Evolutionary conservation across 2,329 filamentous ascomycete genomes (phyloP).

Genomic region (Aspergillus sp.): DNA sequence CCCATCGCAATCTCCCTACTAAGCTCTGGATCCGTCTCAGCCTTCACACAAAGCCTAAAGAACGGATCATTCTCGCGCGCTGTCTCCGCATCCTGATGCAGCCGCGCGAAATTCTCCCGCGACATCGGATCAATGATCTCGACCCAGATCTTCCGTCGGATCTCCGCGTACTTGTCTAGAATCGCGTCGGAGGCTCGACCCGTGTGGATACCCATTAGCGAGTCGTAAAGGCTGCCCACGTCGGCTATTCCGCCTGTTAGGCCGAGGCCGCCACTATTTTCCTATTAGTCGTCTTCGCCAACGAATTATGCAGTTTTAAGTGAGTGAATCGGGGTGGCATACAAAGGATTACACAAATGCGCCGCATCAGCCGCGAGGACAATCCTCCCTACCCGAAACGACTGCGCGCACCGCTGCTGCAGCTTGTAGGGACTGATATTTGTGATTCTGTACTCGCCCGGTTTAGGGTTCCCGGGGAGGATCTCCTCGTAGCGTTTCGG

Average conservation of each 20-base stretch:
- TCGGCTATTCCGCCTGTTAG: slow-evolving; percentile 69
- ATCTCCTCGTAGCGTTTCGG: slow-evolving; percentile 61
- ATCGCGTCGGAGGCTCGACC: slow-evolving; percentile 46
- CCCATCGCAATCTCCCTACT: slow-evolving; percentile 32
- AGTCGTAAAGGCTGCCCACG: slow-evolving; percentile 64
- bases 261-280: slow-evolving; percentile 60
- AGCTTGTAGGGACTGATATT: slow-evolving; percentile 65
- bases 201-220: slow-evolving; percentile 53
- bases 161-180: slow-evolving; percentile 49
- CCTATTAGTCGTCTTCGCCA: background rate
- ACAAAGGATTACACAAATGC: slow-evolving; percentile 61
- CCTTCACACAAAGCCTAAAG: slow-evolving; percentile 38
- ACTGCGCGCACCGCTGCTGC: slow-evolving; percentile 63
- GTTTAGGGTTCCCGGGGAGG: slow-evolving; percentile 63
- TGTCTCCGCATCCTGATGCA: slow-evolving; percentile 42
- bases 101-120: slow-evolving; percentile 46
- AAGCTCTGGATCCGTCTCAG: slow-evolving; percentile 35
- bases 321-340: slow-evolving; percentile 15
- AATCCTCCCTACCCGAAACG: slow-evolving; percentile 62
- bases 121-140: slow-evolving; percentile 47
- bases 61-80: slow-evolving; percentile 44
- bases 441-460: slow-evolving; percentile 60
- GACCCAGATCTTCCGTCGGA: slow-evolving; percentile 45
- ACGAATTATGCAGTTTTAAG: too few species aligned
- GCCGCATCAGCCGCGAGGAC: slow-evolving; percentile 65